A percentile compares a stretch with the other conserved stretches of the same genome.
Conservation (phyloP, 352 stramenopile genomes). For the Globisporangium viniferum region DNA sequence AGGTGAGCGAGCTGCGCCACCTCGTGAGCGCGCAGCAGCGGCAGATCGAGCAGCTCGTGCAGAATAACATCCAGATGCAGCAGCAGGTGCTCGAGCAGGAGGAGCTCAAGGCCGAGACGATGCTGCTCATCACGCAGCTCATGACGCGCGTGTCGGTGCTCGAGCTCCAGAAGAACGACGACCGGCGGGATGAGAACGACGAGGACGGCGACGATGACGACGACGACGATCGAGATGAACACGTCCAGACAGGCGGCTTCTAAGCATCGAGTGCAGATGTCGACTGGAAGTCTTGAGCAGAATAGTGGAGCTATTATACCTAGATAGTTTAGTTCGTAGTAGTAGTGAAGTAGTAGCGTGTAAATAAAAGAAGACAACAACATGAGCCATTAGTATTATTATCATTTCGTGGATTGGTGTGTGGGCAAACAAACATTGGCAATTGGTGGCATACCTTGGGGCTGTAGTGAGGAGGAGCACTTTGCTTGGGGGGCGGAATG, state of each 20-base stretch:
- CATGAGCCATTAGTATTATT: background rate
- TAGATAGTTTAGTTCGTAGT: background rate
- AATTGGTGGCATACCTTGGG: background rate
- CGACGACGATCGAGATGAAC: constrained; percentile 11
- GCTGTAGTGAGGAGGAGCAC: background rate
- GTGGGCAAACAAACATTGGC: background rate
- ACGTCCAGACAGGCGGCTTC: background rate
- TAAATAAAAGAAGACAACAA: background rate
- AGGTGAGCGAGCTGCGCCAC: constrained; percentile 52
- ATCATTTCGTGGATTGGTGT: background rate
- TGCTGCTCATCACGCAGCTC: constrained; percentile 79
- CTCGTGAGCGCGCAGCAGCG: constrained; percentile 57
- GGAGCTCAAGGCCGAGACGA: constrained; percentile 81
- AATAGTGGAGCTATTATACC: background rate
- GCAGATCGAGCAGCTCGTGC: constrained; percentile 68
- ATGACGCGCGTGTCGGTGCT: constrained; percentile 83
- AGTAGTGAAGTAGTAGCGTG: background rate
- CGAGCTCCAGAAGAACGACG: constrained; percentile 50
- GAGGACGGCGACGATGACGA: constrained; percentile 27
- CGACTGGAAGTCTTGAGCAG: background rate
- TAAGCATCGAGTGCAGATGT: background rate
- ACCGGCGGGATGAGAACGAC: constrained; percentile 24
- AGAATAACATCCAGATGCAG: constrained; percentile 79
- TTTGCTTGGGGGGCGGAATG: background rate
- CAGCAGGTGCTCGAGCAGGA: constrained; percentile 79